Evolutionary conservation across 2,329 filamentous ascomycete genomes (phyloP), one percentile per base, ranked within the genome.

Genomic region (Sporothrix mexicana): DNA sequence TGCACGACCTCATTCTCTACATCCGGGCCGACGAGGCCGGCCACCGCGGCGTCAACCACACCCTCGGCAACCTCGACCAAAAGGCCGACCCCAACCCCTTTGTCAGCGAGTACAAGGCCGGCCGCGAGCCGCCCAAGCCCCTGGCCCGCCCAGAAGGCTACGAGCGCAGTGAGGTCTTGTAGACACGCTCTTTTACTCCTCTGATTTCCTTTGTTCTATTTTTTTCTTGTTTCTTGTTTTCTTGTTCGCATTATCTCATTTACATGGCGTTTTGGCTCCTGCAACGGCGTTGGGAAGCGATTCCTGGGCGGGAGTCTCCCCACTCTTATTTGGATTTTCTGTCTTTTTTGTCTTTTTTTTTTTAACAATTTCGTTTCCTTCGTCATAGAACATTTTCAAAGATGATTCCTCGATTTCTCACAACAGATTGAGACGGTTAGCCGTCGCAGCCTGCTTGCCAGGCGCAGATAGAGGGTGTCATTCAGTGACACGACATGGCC

Each of bases 11-110:
- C 74, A 86, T 98, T 70, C 83, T 96, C 69, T 98, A 98, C 80
- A 93, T 98, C 77, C 88, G 95, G 94, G 77, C 77, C 3, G 80
- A 82, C 79, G 94, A 97, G 82, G 93, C 93, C 3, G 93, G 93
- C 80, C 94, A 97, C 79, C 88, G 96, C 47, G 96, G 97, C 79
- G 95, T 98, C 77, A 98, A 99, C 83, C 96, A 99, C 81, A 98
- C 96, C 0, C 83, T 99, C 57, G 90, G 92, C 69, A 98, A 98
- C 80, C 85, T 99, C 73, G 85, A 97, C 77, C 94, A 96, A 80
- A 90, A 89, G 70, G 86, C 90, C 47, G 96, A 99, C 79, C 95
- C 95, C 1, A 99, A 99, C 79, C 96, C 96, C 2, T 99, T 96
- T 79, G 91, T 93, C 62, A 93, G 91, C 81, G 87, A 90, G 77